Percentiles rank a stretch among this genome's conserved stretches.
These are phyloP conservation scores for Aureobasidium uvarum DNA, from an alignment of 2,329 filamentous ascomycete genomes.

Conservation along the genomic window DNA sequence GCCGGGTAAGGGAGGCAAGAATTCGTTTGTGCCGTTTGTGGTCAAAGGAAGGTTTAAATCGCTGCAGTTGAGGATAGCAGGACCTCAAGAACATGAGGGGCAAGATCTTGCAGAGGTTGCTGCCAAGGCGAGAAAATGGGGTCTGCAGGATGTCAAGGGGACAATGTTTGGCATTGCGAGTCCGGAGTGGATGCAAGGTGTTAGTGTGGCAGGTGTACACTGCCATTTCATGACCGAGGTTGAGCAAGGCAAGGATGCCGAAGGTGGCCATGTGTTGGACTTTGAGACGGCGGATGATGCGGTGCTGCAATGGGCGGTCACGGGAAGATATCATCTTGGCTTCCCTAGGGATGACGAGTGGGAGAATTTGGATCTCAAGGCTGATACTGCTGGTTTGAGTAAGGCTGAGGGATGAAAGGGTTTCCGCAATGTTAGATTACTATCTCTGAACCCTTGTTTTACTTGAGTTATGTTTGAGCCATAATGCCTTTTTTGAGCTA, in stretches of 20 bases:
- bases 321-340: slow-evolving; percentile 45
- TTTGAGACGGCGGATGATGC: slow-evolving; percentile 41
- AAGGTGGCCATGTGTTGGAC: slow-evolving; percentile 41
- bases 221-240: slow-evolving; percentile 40
- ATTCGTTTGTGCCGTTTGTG: slow-evolving; percentile 45
- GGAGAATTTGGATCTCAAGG: slow-evolving; percentile 37
- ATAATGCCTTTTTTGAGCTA: background rate
- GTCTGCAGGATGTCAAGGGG: slow-evolving; percentile 39
- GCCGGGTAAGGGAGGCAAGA: slow-evolving; percentile 33
- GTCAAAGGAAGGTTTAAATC: slow-evolving; percentile 41
- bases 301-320: slow-evolving; percentile 42
- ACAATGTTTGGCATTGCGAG: slow-evolving; percentile 44
- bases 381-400: slow-evolving; percentile 14
- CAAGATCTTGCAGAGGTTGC: slow-evolving; percentile 29
- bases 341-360: slow-evolving; percentile 45
- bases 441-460: background rate
- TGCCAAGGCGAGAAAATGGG: slow-evolving; percentile 34
- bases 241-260: slow-evolving; percentile 38
- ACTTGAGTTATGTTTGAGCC: background rate
- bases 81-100: slow-evolving; percentile 8
- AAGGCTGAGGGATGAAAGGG: slow-evolving; percentile 25
- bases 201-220: slow-evolving; percentile 43
- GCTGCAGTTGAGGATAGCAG: slow-evolving; percentile 30
- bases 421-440: background rate
- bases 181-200: slow-evolving; percentile 43